Evolutionary conservation across 768 basidiomycete genomes (phyloP), one percentile per base, ranked within the genome.

Genomic region (Lepiota brunneoincarnata): DNA sequence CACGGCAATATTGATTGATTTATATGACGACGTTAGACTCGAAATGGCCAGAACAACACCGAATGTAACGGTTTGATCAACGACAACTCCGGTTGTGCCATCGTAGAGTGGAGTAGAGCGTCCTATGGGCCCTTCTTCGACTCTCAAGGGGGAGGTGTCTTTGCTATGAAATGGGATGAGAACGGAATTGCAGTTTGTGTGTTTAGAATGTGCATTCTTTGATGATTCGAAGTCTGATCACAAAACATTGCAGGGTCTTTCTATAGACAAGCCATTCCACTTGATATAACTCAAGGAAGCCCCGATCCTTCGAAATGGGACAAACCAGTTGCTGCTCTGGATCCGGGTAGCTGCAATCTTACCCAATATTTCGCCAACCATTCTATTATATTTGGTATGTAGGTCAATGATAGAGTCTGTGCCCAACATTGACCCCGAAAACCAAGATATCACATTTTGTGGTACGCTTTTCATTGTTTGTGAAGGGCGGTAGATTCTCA

Each of bases 121-220:
- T 94, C 93, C 0, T 95, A 91, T 66, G 93, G 92, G 0, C 83
- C 86, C 34, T 80, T 79, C 54, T 93, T 94, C 64, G 91, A 94
- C 58, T 76, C 78, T 1, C 83, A 82, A 64, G 83, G 87, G 12
- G 93, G 93, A 10, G 93, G 93, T 3, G 84, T 93, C 2, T 88
- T 91, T 61, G 91, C 85, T 1, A 91, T 92, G 89, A 87, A 89
- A 59, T 94, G 93, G 93, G 89, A 93, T 63, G 80, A 83, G 54
- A 77, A 75, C 51, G 84, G 84, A 1, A 91, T 92, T 52, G 81
- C 85, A 41, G 78, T 91, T 61, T 92, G 90, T 91, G 55, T 68
- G 88, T 74, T 12, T 7, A 34, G 12, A 41, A 28, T 14, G 23
- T 47, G 10, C 9, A 20, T 38, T n/a, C 24, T 34, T 2, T 20